Percentiles rank a stretch among this genome's conserved stretches.
Conservation (phyloP, 1,139 yeast species). For the Blastobotrys petasosporus region DNA sequence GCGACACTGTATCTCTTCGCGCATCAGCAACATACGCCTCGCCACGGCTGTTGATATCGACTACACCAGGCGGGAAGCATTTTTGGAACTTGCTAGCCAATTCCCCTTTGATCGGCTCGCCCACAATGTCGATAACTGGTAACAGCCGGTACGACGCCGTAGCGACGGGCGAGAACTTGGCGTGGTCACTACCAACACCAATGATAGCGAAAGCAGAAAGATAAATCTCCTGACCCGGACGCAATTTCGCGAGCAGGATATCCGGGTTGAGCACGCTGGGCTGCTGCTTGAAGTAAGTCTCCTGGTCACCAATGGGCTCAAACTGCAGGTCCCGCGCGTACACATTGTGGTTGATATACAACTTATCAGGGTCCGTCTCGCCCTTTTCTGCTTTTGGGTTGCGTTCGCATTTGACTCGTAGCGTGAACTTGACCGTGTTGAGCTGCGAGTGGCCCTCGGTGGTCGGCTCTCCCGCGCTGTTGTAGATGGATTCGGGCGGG, state of each 20-base stretch:
- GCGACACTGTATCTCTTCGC: constrained; percentile 85
- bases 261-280: constrained; percentile 50
- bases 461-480: constrained; percentile 22
- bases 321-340: constrained; percentile 85
- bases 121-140: constrained; percentile 77
- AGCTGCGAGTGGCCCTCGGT: constrained; percentile 53
- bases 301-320: constrained; percentile 89
- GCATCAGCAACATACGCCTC: constrained; percentile 81
- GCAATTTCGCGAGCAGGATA: constrained; percentile 79
- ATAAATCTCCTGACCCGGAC: constrained; percentile 96
- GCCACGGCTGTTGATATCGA: constrained; percentile 63
- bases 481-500: constrained; percentile 54
- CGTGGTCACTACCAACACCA: constrained; percentile 93
- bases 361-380: constrained; percentile 73
- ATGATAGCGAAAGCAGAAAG: constrained; percentile 84
- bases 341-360: constrained; percentile 77
- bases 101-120: constrained; percentile 66
- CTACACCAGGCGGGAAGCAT: constrained; percentile 91
- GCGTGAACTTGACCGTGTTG: constrained; percentile 78
- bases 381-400: constrained; percentile 79
- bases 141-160: constrained; percentile 94
- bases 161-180: constrained; percentile 94
- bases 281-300: constrained; percentile 66
- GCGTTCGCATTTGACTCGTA: constrained; percentile 76
- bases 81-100: constrained; percentile 73